Evolutionary conservation across 805 yeast genomes (phyloP).

Genomic region (Saccharomycopsis schoenii): DNA sequence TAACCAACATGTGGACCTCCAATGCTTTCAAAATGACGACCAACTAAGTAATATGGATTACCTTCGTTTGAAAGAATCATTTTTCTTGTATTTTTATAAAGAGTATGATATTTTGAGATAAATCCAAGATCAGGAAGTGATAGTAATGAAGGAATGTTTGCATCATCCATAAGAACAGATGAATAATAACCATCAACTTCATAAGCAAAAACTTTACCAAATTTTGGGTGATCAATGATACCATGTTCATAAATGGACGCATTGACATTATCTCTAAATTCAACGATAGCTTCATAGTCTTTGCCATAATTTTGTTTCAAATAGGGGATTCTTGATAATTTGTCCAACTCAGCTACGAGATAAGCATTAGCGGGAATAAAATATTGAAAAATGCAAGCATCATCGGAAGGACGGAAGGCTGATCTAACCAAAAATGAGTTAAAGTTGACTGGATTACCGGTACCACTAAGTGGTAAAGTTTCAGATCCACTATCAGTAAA

Average conservation of each 20-base stretch:
- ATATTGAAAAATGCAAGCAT: constrained; percentile 39
- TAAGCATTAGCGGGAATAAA: constrained; percentile 84
- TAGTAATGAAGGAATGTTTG: constrained; percentile 74
- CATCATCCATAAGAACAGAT: constrained; percentile 73
- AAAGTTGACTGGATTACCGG: constrained; percentile 72
- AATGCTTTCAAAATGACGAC: constrained; percentile 58
- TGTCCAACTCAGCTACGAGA: constrained; percentile 51
- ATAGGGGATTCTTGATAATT: constrained; percentile 24
- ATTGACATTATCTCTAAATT: constrained; percentile 10
- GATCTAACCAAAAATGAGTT: constrained; percentile 47
- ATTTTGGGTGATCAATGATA: constrained; percentile 53
- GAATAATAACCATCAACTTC: constrained; percentile 88
- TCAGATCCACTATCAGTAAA: constrained; percentile 70
- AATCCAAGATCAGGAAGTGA: constrained; percentile 77
- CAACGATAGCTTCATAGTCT: not conserved
- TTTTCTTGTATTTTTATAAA: constrained; percentile 69
- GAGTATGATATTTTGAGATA: constrained; percentile 36
- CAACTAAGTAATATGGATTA: constrained; percentile 69
- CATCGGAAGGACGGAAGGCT: constrained; percentile 46
- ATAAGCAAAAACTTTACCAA: constrained; percentile 75
- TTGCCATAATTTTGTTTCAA: constrained; percentile 10
- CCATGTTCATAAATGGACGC: constrained; percentile 45
- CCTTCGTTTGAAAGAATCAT: constrained; percentile 63
- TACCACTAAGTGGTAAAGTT: constrained; percentile 67
- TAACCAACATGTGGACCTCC: constrained; percentile 91